Percentiles rank a stretch among this genome's conserved stretches.
Evolutionary conservation across 805 yeast species (phyloP).

Genomic region (Starmerella stigmatis): DNA sequence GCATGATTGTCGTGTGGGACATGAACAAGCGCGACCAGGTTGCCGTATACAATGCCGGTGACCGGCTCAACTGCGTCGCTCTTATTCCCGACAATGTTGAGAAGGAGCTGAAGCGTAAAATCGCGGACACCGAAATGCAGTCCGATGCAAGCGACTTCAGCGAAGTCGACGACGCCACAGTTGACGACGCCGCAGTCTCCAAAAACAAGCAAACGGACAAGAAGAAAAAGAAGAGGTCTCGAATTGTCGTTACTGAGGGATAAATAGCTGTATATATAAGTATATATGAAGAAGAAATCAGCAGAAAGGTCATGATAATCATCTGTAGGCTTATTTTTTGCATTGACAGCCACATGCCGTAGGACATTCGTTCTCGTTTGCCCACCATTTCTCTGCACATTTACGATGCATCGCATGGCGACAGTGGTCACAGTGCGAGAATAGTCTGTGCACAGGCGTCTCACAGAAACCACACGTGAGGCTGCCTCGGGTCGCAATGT

Average conservation of each 20-base stretch:
- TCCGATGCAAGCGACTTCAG: constrained; percentile 21
- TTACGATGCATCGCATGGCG: constrained; percentile 67
- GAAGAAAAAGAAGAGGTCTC: constrained; percentile 27
- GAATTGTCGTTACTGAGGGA: constrained; percentile 22
- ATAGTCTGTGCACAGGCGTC: constrained; percentile 46
- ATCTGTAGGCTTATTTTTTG: constrained; percentile 21
- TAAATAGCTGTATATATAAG: neutral
- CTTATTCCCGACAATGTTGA: constrained; percentile 66
- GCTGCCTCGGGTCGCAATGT: constrained; percentile 24
- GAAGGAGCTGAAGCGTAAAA: constrained; percentile 39
- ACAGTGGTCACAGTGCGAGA: constrained; percentile 62
- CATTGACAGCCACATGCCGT: constrained; percentile 81
- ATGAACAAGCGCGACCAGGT: constrained; percentile 57
- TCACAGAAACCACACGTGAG: constrained; percentile 55
- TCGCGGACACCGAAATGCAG: neutral
- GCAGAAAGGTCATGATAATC: too few species aligned
- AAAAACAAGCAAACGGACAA: constrained; percentile 10
- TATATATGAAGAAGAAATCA: neutral
- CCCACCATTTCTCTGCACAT: constrained; percentile 81
- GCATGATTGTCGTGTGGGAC: constrained; percentile 87
- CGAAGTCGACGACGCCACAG: constrained; percentile 13
- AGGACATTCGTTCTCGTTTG: constrained; percentile 50
- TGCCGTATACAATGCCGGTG: constrained; percentile 85
- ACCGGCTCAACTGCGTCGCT: constrained; percentile 77
- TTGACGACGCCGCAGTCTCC: neutral